Base-by-base conservation (phyloP, 306 rosid species). In the Cucurbita ficifolia region DNA sequence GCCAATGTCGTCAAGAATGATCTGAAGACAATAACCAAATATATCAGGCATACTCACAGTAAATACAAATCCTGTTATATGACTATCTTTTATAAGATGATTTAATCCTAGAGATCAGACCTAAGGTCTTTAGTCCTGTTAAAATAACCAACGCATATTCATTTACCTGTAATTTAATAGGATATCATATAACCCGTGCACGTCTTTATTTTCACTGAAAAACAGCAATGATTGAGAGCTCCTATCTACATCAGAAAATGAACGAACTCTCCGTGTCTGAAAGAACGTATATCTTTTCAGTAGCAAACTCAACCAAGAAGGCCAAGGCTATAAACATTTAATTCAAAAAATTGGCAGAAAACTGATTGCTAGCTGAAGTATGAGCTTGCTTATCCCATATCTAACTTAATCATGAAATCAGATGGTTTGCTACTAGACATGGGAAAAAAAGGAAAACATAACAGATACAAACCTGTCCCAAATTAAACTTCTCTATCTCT, bases 401-500 rank as follows among this genome's bases (percentile, higher is more conserved):
- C 29, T 9, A 64, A 79, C 36, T 40, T 56, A 60, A 54, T 49
- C 39, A 22, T 12, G 12, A 53, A 56, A 38, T 55, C 39, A 45
- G 10, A 7, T 14, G 52, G 11, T 48, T 43, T 45, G 22, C 2
- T 22, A 22, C 16, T 17, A 10, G 8, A 7, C 53, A 75, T 35
- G 58, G 59, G 29, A 11, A 24, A 58, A 21, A 4, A 3, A 11
- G 33, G 69, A 46, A 48, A 50, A 39, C 16, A 61, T 18, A 19
- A 60, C 1, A 57, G 76, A 77, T 68, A 81, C 76, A 75, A 77
- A 94, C 99, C 99, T 89, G 97, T 82, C 99, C 91, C 72, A 95
- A 78, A 78, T 91, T 89, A 63, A 88, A 90, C 81, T 88, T 92
- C 89, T 90, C 96, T 43, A 95, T 89, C 84, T 95, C 97, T 42